phyloP scores from a whole-genome alignment of 371 early-diverging fungal species.

The Mortierella polycephala region DNA sequence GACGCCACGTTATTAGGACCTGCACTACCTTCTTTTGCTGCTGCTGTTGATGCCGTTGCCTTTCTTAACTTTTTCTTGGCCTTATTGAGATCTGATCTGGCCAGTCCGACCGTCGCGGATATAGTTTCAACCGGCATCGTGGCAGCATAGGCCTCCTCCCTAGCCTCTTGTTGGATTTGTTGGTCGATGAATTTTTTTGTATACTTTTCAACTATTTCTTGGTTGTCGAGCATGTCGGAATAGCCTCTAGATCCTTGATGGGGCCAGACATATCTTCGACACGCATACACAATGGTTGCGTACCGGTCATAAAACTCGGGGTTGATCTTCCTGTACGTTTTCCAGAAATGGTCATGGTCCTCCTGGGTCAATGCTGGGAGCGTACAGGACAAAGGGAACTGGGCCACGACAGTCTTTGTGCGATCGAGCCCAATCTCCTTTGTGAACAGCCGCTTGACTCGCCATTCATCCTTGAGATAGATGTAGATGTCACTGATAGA shows the following conservation, averaged over 20 bases:
- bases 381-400: slow-evolving; percentile 5
- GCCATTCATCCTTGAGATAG: slow-evolving; percentile 33
- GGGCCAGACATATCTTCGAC: slow-evolving; percentile 23
- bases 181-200: slow-evolving; percentile 22
- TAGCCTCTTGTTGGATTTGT: background rate
- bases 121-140: too few species aligned
- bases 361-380: slow-evolving; percentile 10
- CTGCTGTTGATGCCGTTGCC: too few species aligned
- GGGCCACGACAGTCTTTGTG: background rate
- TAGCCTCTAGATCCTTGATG: slow-evolving; percentile 22
- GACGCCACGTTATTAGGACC: too few species aligned
- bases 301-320: slow-evolving; percentile 39
- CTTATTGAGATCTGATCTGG: too few species aligned
- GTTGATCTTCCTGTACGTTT: slow-evolving; percentile 17
- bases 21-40: too few species aligned
- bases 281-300: slow-evolving; percentile 13
- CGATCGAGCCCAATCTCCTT: slow-evolving; percentile 17
- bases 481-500: slow-evolving; percentile 5
- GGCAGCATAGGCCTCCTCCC: slow-evolving; percentile 1
- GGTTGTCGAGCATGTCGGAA: background rate
- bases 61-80: too few species aligned
- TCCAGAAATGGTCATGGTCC: slow-evolving; percentile 30
- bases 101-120: too few species aligned
- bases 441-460: slow-evolving; percentile 25
- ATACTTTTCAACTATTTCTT: slow-evolving; percentile 24